Conservation (phyloP, 805 yeast species). For the Vanderwaltozyma polyspora region DNA sequence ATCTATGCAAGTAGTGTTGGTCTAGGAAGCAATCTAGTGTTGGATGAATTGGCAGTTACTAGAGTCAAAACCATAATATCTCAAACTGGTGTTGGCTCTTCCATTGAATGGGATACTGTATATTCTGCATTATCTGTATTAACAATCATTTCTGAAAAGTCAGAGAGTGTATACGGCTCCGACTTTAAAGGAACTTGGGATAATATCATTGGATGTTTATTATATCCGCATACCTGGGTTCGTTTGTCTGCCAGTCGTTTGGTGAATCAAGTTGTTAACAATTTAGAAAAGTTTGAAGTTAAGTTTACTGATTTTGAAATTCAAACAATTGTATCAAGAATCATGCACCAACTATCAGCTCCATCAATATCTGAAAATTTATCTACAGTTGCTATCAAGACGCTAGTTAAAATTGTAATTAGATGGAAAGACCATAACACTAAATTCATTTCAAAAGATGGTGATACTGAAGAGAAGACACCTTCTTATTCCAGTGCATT, state of each 20-base stretch:
- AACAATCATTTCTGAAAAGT: conserved; percentile 31
- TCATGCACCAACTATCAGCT: conserved; percentile 72
- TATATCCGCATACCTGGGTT: conserved; percentile 91
- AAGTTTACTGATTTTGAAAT: conserved; percentile 36
- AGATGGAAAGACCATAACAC: conserved; percentile 46
- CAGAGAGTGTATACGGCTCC: conserved; percentile 22
- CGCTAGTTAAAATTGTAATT: conserved; percentile 47
- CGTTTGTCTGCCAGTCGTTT: conserved; percentile 56
- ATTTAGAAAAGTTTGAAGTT: conserved; percentile 23
- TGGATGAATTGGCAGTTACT: conserved; percentile 33
- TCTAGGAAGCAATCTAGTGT: conserved; percentile 25
- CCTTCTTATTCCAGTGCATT: conserved; percentile 20
- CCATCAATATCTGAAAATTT: conserved; percentile 56
- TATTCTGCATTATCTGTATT: conserved; percentile 54
- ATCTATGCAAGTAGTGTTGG: conserved; percentile 44
- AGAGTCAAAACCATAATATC: conserved; percentile 28
- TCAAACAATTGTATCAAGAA: conserved; percentile 58
- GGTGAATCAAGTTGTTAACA: conserved; percentile 40
- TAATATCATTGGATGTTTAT: conserved; percentile 39
- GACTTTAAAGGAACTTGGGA: conserved; percentile 38
- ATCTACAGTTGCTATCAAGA: conserved; percentile 54
- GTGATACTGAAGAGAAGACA: conserved; percentile 14
- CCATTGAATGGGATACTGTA: conserved; percentile 64
- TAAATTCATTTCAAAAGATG: conserved; percentile 26
- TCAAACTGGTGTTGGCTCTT: conserved; percentile 31